These are phyloP conservation scores for Xylaria sp. DNA, from an alignment of 2,329 filamentous ascomycete genomes.

Conservation along the genomic window DNA sequence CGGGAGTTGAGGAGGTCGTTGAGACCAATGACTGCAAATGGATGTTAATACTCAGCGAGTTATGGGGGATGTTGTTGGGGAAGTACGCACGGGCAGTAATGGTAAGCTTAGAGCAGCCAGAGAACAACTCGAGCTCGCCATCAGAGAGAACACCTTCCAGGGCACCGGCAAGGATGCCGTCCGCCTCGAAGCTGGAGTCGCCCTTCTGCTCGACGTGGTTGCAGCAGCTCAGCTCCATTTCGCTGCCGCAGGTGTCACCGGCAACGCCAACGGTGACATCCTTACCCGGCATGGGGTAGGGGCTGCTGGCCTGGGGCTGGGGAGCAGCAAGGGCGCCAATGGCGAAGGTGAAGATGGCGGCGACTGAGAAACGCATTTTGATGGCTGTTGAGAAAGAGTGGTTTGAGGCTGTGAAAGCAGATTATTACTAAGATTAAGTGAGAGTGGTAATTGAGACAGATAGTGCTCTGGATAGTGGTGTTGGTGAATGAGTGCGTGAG, in stretches of 20 bases:
- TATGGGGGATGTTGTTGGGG: background rate
- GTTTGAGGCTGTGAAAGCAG: conserved; percentile 29
- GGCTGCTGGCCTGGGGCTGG: background rate
- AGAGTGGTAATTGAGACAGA: conserved; percentile 37
- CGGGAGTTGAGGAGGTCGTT: conserved; percentile 46
- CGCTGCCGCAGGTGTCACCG: conserved; percentile 46
- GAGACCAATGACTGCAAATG: conserved; percentile 43
- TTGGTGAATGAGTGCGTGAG: conserved; percentile 36
- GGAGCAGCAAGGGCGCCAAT: conserved; percentile 47
- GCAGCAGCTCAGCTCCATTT: conserved; percentile 51
- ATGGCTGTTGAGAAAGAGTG: conserved; percentile 23
- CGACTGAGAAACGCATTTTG: conserved; percentile 58
- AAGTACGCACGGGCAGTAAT: conserved; percentile 44
- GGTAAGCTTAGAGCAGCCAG: conserved; percentile 49
- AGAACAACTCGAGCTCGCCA: conserved; percentile 46
- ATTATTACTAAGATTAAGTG: conserved; percentile 32
- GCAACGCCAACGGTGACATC: conserved; percentile 47
- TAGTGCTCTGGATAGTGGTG: conserved; percentile 38
- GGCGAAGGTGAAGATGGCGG: conserved; percentile 52
- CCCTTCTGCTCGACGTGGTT: conserved; percentile 48
- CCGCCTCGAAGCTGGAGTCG: conserved; percentile 41
- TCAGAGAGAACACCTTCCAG: conserved; percentile 42
- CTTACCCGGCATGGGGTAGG: conserved; percentile 37
- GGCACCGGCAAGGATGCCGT: conserved; percentile 45
- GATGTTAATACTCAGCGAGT: background rate